A percentile compares a stretch with the other conserved stretches of the same genome.
These are phyloP conservation scores for Candida coleopterorum DNA, from an alignment of 805 yeast genomes.

Conservation along the genomic window DNA sequence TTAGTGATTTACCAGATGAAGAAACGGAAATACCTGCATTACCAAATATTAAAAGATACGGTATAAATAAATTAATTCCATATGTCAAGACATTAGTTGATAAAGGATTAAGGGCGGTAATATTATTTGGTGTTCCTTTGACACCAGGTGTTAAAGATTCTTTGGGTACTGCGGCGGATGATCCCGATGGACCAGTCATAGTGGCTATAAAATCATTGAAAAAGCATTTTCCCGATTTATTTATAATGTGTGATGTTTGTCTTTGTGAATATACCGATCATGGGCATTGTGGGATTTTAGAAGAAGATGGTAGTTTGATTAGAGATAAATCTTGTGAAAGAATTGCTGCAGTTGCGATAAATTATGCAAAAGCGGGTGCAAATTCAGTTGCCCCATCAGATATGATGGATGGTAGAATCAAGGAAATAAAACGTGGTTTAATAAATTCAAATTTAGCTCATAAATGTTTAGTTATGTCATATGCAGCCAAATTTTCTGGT, in stretches of 20 bases:
- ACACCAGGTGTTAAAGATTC: slow-evolving; percentile 73
- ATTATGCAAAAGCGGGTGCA: slow-evolving; percentile 94
- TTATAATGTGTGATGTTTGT: slow-evolving; percentile 91
- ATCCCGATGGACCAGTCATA: slow-evolving; percentile 94
- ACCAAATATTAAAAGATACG: slow-evolving; percentile 86
- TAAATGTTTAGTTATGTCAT: slow-evolving; percentile 83
- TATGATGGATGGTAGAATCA: slow-evolving; percentile 94
- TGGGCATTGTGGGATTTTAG: slow-evolving; percentile 94
- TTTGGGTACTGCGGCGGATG: slow-evolving; percentile 87
- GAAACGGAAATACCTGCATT: slow-evolving; percentile 68
- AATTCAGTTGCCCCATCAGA: slow-evolving; percentile 95
- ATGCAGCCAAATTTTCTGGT: slow-evolving; percentile 92
- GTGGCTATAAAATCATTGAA: slow-evolving; percentile 64
- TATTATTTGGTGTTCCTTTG: slow-evolving; percentile 87
- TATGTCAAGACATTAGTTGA: slow-evolving; percentile 64
- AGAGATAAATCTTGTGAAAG: slow-evolving; percentile 72
- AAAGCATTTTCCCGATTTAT: slow-evolving; percentile 70
- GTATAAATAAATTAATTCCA: slow-evolving; percentile 71
- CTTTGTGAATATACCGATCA: slow-evolving; percentile 94
- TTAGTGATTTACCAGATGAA: slow-evolving; percentile 77
- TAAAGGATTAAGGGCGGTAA: slow-evolving; percentile 82
- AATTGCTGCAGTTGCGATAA: slow-evolving; percentile 90
- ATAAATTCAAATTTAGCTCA: slow-evolving; percentile 81
- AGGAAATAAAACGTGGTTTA: slow-evolving; percentile 81
- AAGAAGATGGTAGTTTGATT: slow-evolving; percentile 82